phyloP scores from a whole-genome alignment of 208 protist species.

The Jaenimonas drosophilae region DNA sequence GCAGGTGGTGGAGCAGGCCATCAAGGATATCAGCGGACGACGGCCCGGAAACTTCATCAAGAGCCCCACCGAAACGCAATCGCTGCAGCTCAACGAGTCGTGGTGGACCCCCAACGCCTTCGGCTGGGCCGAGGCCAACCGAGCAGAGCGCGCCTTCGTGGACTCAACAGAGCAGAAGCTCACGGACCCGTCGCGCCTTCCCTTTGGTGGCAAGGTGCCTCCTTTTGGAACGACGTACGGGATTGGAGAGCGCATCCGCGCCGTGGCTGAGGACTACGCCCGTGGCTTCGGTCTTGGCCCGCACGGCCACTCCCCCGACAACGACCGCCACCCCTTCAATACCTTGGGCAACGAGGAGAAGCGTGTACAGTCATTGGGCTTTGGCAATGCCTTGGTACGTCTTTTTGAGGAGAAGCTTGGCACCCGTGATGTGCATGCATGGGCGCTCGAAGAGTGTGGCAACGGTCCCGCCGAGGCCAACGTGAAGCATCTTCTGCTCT shows the following conservation, averaged over 20 bases:
- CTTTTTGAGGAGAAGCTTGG: slow-evolving; percentile 79
- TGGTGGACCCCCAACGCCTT: slow-evolving; percentile 75
- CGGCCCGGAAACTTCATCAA: slow-evolving; percentile 86
- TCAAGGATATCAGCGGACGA: slow-evolving; percentile 84
- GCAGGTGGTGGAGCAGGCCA: slow-evolving; percentile 72
- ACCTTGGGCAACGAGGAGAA: slow-evolving; percentile 42
- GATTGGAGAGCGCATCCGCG: slow-evolving; percentile 81
- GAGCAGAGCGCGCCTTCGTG: slow-evolving; percentile 45
- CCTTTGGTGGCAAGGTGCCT: slow-evolving; percentile 69
- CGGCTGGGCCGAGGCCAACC: slow-evolving; percentile 81
- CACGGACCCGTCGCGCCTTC: slow-evolving; percentile 45
- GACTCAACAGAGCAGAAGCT: slow-evolving; percentile 61
- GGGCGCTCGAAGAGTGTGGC: slow-evolving; percentile 47
- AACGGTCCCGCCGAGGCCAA: slow-evolving; percentile 28
- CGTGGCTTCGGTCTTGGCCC: slow-evolving; percentile 83
- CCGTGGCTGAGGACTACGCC: slow-evolving; percentile 60
- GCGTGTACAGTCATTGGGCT: slow-evolving; percentile 41
- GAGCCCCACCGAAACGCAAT: slow-evolving; percentile 40
- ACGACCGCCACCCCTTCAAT: slow-evolving; percentile 52
- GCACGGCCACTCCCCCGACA: slow-evolving; percentile 59
- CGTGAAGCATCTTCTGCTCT: slow-evolving; percentile 54
- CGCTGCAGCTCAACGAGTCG: slow-evolving; percentile 66
- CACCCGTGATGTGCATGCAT: slow-evolving; percentile 41
- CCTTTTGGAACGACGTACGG: slow-evolving; percentile 76
- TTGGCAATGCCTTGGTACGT: slow-evolving; percentile 53